These are phyloP conservation scores for Rhizophagus prolifer DNA, from an alignment of 192 early-diverging fungal species.

Conservation along the genomic window DNA sequence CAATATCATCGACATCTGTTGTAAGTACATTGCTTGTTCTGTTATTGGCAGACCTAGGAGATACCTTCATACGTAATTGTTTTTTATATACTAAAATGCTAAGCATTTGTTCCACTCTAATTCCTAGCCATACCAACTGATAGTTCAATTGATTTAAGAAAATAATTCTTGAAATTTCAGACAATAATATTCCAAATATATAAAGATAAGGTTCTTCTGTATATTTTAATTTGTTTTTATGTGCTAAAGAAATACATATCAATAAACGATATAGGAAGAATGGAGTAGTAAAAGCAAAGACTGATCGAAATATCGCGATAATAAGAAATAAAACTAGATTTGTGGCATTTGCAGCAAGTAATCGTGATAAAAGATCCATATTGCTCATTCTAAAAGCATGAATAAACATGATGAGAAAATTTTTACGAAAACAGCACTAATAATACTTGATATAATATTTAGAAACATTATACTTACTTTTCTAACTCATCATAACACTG, in stretches of 20 bases:
- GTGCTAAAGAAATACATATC: constrained; percentile 37
- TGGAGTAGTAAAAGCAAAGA: constrained; percentile 50
- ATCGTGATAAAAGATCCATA: constrained; percentile 21
- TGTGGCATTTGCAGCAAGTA: constrained; percentile 13
- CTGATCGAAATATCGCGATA: constrained; percentile 33
- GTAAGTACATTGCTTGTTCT: constrained; percentile 60
- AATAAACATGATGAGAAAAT: background rate
- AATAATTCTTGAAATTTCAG: constrained; percentile 40
- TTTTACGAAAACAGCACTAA: background rate
- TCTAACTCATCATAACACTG: constrained; percentile 29
- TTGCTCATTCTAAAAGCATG: constrained; percentile 12
- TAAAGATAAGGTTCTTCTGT: constrained; percentile 49
- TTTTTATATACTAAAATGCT: constrained; percentile 54
- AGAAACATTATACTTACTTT: background rate
- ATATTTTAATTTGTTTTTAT: constrained; percentile 19
- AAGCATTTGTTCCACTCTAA: constrained; percentile 53
- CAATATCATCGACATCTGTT: constrained; percentile 67
- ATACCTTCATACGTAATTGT: constrained; percentile 40
- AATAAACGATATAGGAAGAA: constrained; percentile 48
- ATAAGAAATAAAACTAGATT: constrained; percentile 25
- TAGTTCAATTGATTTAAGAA: constrained; percentile 51
- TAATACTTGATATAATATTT: background rate
- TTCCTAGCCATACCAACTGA: constrained; percentile 50
- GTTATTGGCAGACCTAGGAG: constrained; percentile 53
- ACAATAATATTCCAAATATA: constrained; percentile 46